These are phyloP conservation scores for Tephrocybe rancida DNA, from an alignment of 768 basidiomycete species.

Conservation along the genomic window DNA sequence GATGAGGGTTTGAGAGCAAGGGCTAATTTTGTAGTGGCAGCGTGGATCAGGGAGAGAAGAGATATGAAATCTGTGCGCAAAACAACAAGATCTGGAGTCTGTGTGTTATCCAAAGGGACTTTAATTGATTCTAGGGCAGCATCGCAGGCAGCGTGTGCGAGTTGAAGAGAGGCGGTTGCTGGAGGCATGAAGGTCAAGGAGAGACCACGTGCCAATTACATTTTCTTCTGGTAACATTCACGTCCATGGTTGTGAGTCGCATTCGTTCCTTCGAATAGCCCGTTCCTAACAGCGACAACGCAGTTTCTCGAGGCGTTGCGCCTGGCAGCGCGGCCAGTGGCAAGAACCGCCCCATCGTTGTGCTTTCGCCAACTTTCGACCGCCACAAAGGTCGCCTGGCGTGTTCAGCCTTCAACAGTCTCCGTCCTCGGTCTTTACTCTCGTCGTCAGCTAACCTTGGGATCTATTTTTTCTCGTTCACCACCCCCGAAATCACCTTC, in stretches of 20 bases:
- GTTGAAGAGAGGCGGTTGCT: slow-evolving; percentile 25
- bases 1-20: slow-evolving; percentile 62
- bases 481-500: slow-evolving; percentile 51
- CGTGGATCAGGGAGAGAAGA: slow-evolving; percentile 59
- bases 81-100: slow-evolving; percentile 33
- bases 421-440: slow-evolving; percentile 22
- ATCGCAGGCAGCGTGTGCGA: slow-evolving; percentile 39
- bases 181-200: not conserved
- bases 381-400: slow-evolving; percentile 14
- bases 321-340: slow-evolving; percentile 11
- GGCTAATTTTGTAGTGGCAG: slow-evolving; percentile 60
- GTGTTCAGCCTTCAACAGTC: slow-evolving; percentile 8
- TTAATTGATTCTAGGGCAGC: slow-evolving; percentile 33
- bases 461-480: slow-evolving; percentile 49
- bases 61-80: slow-evolving; percentile 59
- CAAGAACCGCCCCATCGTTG: slow-evolving; percentile 9
- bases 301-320: slow-evolving; percentile 16
- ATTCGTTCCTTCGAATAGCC: not conserved
- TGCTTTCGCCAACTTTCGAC: slow-evolving; percentile 11
- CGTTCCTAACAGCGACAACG: not conserved
- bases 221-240: slow-evolving; percentile 8
- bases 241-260: slow-evolving; percentile 14
- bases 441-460: slow-evolving; percentile 39
- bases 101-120: slow-evolving; percentile 15
- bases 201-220: slow-evolving; percentile 15